Evolutionary conservation across 441 rosid genomes (phyloP), one percentile per base, ranked within the genome.

Genomic region (Codiaeum variegatum): DNA sequence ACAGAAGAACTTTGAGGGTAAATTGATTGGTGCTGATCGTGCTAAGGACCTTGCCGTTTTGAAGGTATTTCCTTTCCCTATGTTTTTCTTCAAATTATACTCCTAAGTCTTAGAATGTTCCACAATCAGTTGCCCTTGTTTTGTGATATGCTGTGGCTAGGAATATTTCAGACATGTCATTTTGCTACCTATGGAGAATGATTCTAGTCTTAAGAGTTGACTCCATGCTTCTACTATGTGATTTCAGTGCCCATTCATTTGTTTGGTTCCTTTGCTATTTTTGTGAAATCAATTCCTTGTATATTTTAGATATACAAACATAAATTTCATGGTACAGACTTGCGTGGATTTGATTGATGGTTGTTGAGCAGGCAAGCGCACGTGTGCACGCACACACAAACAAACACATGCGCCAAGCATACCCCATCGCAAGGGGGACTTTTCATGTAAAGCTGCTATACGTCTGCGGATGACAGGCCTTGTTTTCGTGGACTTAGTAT

Each of bases 31-130:
- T 42, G 98, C 98, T 34, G 96, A 94, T 78, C 97, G 97, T 74
- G 65, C 86, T 21, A 94, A 94, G 83, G 97, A 94, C 83, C 98
- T 94, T 66, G 98, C 97, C 75, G 97, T 94, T 68, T 83, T 94
- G 82, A 89, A 92, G 94, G 95, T 89, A 56, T 46, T 31, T 46
- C 61, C 59, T 44, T 18, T 16, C 56, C 62, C 21, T 47, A 44
- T 23, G 16, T 56, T 12, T 26, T 63, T 67, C 26, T 44, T 51
- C 24, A 23, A 4, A 10, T 66, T 26, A 6, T 24, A 36, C 32
- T 52, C 60, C 58, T 42, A 10, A 18, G 16, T 26, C 0, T 40
- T 23, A 44, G 15, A 66, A 5, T 5, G 18, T 49, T 28, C 31
- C 40, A 47, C 19, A 3, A 19, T 29, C 16, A 8, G 6, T 34